phyloP scores from a whole-genome alignment of 2,329 filamentous ascomycete species.

The Neofusicoccum sp. region DNA sequence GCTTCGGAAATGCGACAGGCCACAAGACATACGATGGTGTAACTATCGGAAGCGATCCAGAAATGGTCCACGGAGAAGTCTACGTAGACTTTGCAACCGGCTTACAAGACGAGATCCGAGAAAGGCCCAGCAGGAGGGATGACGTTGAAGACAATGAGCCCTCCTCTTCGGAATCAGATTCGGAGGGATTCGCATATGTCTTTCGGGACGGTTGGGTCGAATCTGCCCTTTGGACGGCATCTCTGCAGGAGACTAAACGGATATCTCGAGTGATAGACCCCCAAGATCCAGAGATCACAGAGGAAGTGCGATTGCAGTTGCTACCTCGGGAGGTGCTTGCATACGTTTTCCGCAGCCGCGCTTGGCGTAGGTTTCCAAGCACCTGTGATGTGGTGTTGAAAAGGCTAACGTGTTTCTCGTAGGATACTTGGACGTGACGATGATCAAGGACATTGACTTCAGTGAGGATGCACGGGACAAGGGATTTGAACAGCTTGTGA shows the following conservation, averaged over 20 bases:
- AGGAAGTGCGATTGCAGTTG: conserved; percentile 7
- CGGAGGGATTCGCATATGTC: not conserved
- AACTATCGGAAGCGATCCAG: not conserved
- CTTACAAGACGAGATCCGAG: not conserved
- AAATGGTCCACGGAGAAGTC: conserved; percentile 20
- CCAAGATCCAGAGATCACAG: not conserved
- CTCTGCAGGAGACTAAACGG: not conserved
- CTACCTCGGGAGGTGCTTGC: conserved; percentile 10
- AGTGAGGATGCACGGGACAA: not conserved
- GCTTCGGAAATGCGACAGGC: not conserved
- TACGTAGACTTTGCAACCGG: conserved; percentile 18
- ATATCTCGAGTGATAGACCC: not conserved
- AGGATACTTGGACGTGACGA: conserved; percentile 15
- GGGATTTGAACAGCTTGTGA: conserved; percentile 26
- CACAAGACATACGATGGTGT: conserved; percentile 19
- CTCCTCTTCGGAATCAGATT: not conserved
- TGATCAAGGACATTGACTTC: conserved; percentile 17
- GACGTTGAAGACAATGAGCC: not conserved
- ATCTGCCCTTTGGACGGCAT: not conserved
- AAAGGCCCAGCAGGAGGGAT: not conserved
- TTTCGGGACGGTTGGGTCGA: not conserved
- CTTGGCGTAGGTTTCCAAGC: conserved; percentile 5
- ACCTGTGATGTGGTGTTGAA: not conserved
- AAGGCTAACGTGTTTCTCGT: not conserved
- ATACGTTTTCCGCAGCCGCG: conserved; percentile 19